Evolutionary conservation across 1,284 basidiomycete genomes (phyloP).

Genomic region (Ustilago lituana): DNA sequence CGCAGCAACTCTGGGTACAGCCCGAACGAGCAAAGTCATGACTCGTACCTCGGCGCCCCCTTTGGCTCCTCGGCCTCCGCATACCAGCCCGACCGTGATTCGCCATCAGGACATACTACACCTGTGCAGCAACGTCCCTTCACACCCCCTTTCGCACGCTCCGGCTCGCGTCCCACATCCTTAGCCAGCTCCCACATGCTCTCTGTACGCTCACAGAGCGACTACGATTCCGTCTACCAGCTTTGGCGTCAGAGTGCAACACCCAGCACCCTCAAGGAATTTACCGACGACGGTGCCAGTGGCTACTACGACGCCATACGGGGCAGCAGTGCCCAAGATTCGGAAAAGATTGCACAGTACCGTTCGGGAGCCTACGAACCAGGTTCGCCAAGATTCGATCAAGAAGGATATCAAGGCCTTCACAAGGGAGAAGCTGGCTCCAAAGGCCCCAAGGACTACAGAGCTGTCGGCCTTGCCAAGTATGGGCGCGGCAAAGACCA

Average conservation of each 20-base stretch:
- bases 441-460: slow-evolving; percentile 42
- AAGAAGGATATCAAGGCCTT: slow-evolving; percentile 5
- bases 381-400: background rate
- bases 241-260: slow-evolving; percentile 43
- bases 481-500: slow-evolving; percentile 44
- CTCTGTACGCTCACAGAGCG: slow-evolving; percentile 29
- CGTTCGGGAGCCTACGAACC: slow-evolving; percentile 11
- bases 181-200: slow-evolving; percentile 47
- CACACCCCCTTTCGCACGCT: slow-evolving; percentile 23
- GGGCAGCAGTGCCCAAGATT: slow-evolving; percentile 8
- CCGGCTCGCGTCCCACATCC: slow-evolving; percentile 14
- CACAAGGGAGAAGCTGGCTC: slow-evolving; percentile 26
- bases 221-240: slow-evolving; percentile 54
- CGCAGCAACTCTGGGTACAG: slow-evolving; percentile 23
- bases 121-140: slow-evolving; percentile 23
- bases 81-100: slow-evolving; percentile 5
- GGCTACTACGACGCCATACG: slow-evolving; percentile 11
- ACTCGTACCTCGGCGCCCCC: slow-evolving; percentile 5
- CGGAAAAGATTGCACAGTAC: slow-evolving; percentile 42
- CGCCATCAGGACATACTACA: background rate
- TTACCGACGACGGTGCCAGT: slow-evolving; percentile 17
- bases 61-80: slow-evolving; percentile 13
- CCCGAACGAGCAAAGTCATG: slow-evolving; percentile 4
- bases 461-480: slow-evolving; percentile 41
- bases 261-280: slow-evolving; percentile 15